Evolutionary conservation across 257 asterid genomes (phyloP).

Genomic region (Gentiana straminea): DNA sequence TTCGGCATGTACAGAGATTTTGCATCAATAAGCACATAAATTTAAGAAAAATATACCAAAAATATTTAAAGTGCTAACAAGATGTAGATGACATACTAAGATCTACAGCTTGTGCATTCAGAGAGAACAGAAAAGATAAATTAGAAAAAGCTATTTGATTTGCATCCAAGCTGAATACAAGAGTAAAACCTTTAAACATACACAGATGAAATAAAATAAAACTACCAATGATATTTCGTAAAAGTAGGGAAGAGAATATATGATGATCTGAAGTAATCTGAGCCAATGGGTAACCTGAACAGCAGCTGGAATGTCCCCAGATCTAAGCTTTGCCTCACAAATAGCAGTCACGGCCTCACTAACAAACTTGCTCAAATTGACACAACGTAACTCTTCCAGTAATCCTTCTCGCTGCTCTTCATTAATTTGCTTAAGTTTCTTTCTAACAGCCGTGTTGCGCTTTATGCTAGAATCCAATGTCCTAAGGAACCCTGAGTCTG

Average conservation of each 20-base stretch:
- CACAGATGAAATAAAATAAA: background rate
- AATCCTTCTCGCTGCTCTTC: constrained; percentile 91
- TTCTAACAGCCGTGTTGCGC: constrained; percentile 95
- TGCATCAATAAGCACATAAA: too few species aligned
- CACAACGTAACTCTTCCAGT: constrained; percentile 91
- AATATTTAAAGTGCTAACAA: too few species aligned
- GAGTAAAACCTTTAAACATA: too few species aligned
- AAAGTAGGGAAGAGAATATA: background rate
- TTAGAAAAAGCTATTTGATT: too few species aligned
- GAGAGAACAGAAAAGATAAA: too few species aligned
- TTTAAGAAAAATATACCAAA: too few species aligned
- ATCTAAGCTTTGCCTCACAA: constrained; percentile 88
- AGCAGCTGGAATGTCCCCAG: constrained; percentile 92
- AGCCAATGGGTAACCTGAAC: constrained; percentile 57
- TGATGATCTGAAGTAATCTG: background rate
- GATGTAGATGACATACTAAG: too few species aligned
- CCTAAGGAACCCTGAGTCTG: constrained; percentile 87
- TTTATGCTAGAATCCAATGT: constrained; percentile 96
- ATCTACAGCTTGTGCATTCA: too few species aligned
- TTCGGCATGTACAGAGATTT: too few species aligned
- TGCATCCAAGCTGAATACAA: too few species aligned
- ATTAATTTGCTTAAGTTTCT: constrained; percentile 89
- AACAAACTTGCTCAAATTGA: constrained; percentile 90
- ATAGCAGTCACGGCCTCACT: constrained; percentile 97
- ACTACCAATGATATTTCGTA: background rate